Conservation (phyloP, 1,139 yeast species). For the Arxiozyma bovina region DNA sequence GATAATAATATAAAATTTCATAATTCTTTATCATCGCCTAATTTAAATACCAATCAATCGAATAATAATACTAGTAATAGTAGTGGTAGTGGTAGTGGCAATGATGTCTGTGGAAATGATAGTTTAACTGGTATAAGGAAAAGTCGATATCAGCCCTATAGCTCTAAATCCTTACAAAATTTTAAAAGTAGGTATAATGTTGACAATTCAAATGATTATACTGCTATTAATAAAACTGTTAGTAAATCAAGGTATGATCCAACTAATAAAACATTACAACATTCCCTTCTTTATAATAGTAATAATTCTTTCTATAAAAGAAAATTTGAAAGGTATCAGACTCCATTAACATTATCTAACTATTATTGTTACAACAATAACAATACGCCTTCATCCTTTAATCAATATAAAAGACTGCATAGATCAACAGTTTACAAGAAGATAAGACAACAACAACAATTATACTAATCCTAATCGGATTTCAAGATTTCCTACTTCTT, state of each 20-base stretch:
- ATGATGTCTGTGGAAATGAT: background rate
- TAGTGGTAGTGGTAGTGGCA: too few species aligned
- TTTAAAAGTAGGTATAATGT: background rate
- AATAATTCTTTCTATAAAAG: too few species aligned
- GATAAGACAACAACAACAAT: background rate
- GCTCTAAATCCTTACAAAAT: background rate
- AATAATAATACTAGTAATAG: too few species aligned
- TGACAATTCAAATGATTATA: too few species aligned
- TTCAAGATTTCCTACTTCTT: background rate
- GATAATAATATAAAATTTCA: too few species aligned
- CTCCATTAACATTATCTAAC: background rate
- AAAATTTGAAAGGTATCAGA: background rate
- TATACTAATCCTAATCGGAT: background rate
- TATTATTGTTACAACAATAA: background rate
- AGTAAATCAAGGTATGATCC: background rate
- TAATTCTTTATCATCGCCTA: background rate
- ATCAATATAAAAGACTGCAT: background rate
- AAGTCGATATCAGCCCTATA: background rate
- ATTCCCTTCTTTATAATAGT: background rate
- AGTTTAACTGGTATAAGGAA: background rate
- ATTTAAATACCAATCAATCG: background rate
- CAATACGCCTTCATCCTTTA: background rate
- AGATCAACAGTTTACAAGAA: background rate
- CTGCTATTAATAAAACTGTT: background rate
- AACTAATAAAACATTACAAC: background rate